Evolutionary conservation across 352 stramenopile genomes (phyloP), one percentile per base, ranked within the genome.

Genomic region (Phytopythium mirpurense): DNA sequence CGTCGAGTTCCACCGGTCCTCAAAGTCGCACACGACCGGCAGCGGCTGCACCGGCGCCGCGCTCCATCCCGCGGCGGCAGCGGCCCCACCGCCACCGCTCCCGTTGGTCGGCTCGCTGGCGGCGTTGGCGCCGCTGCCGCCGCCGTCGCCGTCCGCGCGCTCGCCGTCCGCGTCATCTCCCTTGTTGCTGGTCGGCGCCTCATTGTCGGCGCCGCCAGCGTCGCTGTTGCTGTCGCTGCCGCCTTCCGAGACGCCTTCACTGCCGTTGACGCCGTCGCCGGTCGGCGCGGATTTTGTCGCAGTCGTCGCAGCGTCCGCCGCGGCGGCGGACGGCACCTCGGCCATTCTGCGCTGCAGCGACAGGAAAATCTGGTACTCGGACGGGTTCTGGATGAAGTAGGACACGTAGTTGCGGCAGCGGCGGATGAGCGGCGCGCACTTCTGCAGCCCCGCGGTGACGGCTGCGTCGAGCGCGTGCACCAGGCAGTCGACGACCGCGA

Each of bases 361-460:
- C 16, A 90, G 60, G 46, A 90, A 88, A 55, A 90, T 87, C 59
- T 90, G 80, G 51, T 90, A 90, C 63, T 90, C 80, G 29, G 74
- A 87, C 19, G 80, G 80, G 38, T 90, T 90, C 58, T 90, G 80
- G 35, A 90, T 90, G 15, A 90, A 90, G 54, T 87, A 90, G 23
- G 77, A 90, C 23, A 88, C 80, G 53, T 90, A 90, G 50, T 87
- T 88, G 12, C 77, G 72, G 41, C 80, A 90, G 11, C 80, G 58
- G 12, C 73, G 71, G 21, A 83, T 86, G 1, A 90, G 60, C 19
- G 69, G 71, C 6, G 69, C 70, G 31, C 80, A 90, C 58, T 88
- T 79, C 14, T 65, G 55, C 21, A 90, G 52, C 0, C 80, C 80
- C 2, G 67, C 77, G 0, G 72, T 71, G 15, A 90, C 67, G 2